Evolutionary conservation across 306 rosid species (phyloP).

Genomic region (Cucumis sativus): Cucumber_9930_V3 NC_026660.2:22031001-22031500

Average conservation of each 20-base stretch:
- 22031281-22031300: background rate
- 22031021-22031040: slow-evolving; percentile 69
- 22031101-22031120: background rate
- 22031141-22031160: background rate
- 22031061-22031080: background rate
- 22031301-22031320: background rate
- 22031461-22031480: background rate
- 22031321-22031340: background rate
- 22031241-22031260: no score
- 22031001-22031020: slow-evolving; percentile 59
- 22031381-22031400: background rate
- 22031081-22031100: background rate
- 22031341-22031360: background rate
- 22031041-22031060: slow-evolving; percentile 25
- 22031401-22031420: background rate
- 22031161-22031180: background rate
- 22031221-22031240: no score
- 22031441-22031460: background rate
- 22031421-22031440: background rate
- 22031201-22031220: no score
- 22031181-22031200: background rate
- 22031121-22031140: background rate
- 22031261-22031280: no score
- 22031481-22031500: background rate
- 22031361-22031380: background rate